phyloP scores from a whole-genome alignment of 1,139 yeast species.

The Sugiyamaella grinbergsii region DNA sequence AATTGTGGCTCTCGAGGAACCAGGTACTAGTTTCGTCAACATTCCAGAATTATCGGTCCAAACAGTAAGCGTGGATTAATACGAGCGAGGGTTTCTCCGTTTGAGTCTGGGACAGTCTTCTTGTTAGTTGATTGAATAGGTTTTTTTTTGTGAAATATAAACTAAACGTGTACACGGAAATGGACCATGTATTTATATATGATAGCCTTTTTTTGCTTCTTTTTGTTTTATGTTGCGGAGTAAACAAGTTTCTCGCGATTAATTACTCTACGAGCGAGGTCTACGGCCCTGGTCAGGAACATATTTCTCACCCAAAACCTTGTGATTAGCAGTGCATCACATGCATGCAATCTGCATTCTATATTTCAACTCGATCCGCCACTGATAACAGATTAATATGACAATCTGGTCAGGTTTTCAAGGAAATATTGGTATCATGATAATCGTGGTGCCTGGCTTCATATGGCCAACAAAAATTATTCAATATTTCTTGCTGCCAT shows the following conservation, averaged over 20 bases:
- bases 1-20: background rate
- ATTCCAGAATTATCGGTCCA: background rate
- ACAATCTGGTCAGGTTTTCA: background rate
- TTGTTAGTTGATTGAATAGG: too few relatives aligned
- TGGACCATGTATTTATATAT: background rate
- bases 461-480: background rate
- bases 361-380: background rate
- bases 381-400: background rate
- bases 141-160: too few relatives aligned
- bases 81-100: background rate
- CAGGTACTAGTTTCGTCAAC: background rate
- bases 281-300: too few relatives aligned
- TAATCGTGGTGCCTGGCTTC: background rate
- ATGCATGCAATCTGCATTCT: background rate
- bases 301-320: too few relatives aligned
- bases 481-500: background rate
- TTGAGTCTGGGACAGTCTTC: too few relatives aligned
- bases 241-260: conserved; percentile 5
- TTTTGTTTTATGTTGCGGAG: too few relatives aligned
- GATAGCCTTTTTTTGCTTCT: too few relatives aligned
- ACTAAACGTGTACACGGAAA: too few relatives aligned
- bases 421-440: background rate
- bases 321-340: background rate
- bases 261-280: too few relatives aligned
- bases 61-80: background rate